Percentiles rank a stretch among this genome's conserved stretches.
phyloP scores from a whole-genome alignment of 371 early-diverging fungal species.

The Mucor racemosus region DNA sequence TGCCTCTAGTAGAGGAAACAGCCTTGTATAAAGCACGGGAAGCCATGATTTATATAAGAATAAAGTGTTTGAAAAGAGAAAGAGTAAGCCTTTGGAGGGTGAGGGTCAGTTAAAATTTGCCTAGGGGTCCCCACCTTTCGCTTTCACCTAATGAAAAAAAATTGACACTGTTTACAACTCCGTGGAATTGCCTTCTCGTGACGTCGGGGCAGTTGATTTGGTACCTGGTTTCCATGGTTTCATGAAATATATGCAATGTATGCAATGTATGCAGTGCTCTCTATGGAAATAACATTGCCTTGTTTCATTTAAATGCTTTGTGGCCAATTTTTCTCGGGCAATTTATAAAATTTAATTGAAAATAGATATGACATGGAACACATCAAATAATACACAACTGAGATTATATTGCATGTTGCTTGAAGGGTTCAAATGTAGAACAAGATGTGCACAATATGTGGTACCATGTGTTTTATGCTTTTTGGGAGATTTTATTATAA shows the following conservation, averaged over 20 bases:
- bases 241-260: too few relatives aligned
- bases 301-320: too few relatives aligned
- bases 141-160: neutral
- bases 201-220: neutral
- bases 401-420: neutral
- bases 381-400: constrained; percentile 1
- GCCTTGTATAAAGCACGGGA: constrained; percentile 25
- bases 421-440: constrained; percentile 1
- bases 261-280: too few relatives aligned
- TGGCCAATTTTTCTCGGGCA: too few relatives aligned
- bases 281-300: too few relatives aligned
- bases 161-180: constrained; percentile 6
- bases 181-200: neutral
- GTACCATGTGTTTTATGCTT: neutral
- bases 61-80: neutral
- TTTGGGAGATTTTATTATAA: neutral
- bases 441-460: neutral
- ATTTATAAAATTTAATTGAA: too few relatives aligned
- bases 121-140: constrained; percentile 23
- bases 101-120: constrained; percentile 3
- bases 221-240: neutral
- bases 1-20: constrained; percentile 9
- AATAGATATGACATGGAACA: neutral
- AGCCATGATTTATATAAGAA: constrained; percentile 18
- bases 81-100: neutral